Percentiles rank a stretch among this genome's conserved stretches.
These are phyloP conservation scores for Aspergillus melleus DNA, from an alignment of 2,329 filamentous ascomycete genomes.

Conservation along the genomic window DNA sequence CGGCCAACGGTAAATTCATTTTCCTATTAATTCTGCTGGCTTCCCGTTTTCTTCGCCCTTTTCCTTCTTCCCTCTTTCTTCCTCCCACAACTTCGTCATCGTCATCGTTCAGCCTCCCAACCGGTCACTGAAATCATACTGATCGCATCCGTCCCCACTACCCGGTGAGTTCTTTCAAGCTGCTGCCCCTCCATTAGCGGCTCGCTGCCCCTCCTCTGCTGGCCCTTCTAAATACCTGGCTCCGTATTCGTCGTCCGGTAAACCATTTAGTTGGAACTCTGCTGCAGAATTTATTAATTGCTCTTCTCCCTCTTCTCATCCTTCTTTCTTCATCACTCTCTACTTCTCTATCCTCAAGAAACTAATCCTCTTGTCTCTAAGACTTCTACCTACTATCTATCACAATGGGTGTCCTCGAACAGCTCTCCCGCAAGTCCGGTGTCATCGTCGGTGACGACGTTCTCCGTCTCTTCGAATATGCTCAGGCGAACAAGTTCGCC, in stretches of 20 bases:
- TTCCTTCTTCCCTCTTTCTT: background rate
- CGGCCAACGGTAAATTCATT: background rate
- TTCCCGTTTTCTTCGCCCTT: background rate
- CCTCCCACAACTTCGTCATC: background rate
- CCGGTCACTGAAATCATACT: conserved; percentile 33
- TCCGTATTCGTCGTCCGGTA: conserved; percentile 30
- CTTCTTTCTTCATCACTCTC: conserved; percentile 8
- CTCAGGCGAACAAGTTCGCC: conserved; percentile 82
- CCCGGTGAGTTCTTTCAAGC: conserved; percentile 35
- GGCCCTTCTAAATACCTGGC: conserved; percentile 14
- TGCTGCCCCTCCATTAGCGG: conserved; percentile 22
- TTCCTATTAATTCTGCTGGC: conserved; percentile 1
- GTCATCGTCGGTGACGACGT: conserved; percentile 69
- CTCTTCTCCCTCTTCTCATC: conserved; percentile 10
- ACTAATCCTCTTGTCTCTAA: background rate
- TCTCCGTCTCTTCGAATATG: conserved; percentile 79
- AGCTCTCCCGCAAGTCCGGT: conserved; percentile 64
- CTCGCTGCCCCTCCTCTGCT: conserved; percentile 13
- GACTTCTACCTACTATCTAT: conserved; percentile 6
- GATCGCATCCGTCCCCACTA: conserved; percentile 38
- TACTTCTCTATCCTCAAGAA: background rate
- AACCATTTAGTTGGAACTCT: conserved; percentile 14
- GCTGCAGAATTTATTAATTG: conserved; percentile 15
- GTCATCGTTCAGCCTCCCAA: background rate
- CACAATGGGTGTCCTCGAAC: conserved; percentile 51